Evolutionary conservation across 2,329 filamentous ascomycete species (phyloP).

Genomic region (Chaetomiaceae sp.): DNA sequence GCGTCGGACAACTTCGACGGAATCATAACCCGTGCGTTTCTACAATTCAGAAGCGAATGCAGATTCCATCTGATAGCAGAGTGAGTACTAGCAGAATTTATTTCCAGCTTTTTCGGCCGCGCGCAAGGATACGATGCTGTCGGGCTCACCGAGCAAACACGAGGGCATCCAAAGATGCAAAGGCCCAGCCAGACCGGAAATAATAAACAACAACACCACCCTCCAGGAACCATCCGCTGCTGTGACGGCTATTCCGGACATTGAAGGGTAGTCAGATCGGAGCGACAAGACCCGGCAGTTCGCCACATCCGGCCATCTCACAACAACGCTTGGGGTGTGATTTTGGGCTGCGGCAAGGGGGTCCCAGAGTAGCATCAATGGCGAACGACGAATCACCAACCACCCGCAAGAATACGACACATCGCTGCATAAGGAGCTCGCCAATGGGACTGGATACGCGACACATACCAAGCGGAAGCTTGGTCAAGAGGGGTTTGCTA

Average conservation of each 20-base stretch:
- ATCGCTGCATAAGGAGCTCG: not conserved
- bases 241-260: not conserved
- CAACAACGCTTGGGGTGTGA: not conserved
- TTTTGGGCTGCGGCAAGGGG: not conserved
- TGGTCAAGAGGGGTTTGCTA: not conserved
- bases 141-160: not conserved
- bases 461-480: not conserved
- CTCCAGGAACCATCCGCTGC: not conserved
- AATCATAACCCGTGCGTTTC: no score
- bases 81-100: not conserved
- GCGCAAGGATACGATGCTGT: not conserved
- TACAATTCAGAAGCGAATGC: not conserved
- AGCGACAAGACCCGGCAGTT: not conserved
- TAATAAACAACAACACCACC: not conserved
- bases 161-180: not conserved
- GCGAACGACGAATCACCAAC: not conserved
- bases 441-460: not conserved
- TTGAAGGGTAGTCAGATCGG: not conserved
- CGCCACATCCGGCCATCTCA: conserved; percentile 6
- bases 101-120: not conserved
- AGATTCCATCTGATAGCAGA: not conserved
- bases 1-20: not conserved
- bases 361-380: conserved; percentile 4
- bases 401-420: not conserved
- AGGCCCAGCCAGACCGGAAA: conserved; percentile 1